Conservation (phyloP, 108 stramenopile genomes). For the Pseudonitzschia multiseries region DNA sequence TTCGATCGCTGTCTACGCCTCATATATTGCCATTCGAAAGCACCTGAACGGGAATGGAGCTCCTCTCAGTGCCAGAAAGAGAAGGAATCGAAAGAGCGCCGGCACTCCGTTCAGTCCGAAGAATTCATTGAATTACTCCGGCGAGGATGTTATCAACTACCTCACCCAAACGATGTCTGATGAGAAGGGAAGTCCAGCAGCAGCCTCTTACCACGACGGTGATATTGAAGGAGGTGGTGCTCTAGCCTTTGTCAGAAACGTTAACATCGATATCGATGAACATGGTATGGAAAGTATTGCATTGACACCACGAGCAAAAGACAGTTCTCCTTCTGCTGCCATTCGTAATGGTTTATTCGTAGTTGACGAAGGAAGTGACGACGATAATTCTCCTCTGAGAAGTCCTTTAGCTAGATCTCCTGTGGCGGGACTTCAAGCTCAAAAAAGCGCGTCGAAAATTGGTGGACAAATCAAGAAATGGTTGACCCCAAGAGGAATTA, state of each 20-base stretch:
- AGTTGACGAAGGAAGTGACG: constrained; percentile 5
- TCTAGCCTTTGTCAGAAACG: background rate
- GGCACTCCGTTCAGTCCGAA: constrained; percentile 12
- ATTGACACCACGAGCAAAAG: constrained; percentile 1
- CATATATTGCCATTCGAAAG: constrained; percentile 27
- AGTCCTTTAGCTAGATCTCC: constrained; percentile 3
- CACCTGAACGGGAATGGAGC: constrained; percentile 17
- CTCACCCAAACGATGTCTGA: constrained; percentile 25
- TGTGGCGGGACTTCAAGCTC: background rate
- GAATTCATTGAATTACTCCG: constrained; percentile 23
- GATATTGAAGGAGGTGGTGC: constrained; percentile 23
- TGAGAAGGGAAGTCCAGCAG: constrained; percentile 14
- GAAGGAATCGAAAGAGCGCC: background rate
- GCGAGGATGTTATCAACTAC: constrained; percentile 5
- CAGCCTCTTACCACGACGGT: constrained; percentile 12
- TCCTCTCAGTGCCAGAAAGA: background rate
- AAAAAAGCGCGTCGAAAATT: background rate
- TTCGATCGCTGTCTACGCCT: constrained; percentile 20
- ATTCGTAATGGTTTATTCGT: constrained; percentile 14
- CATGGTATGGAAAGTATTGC: constrained; percentile 13
- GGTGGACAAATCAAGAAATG: constrained; percentile 27
- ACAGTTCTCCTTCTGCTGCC: background rate
- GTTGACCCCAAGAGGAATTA: constrained; percentile 28
- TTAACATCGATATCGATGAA: constrained; percentile 1
- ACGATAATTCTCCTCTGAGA: background rate